Evolutionary conservation across 2,329 filamentous ascomycete genomes (phyloP), one percentile per base, ranked within the genome.

Genomic region (Fusarium odoratissimum): DNA sequence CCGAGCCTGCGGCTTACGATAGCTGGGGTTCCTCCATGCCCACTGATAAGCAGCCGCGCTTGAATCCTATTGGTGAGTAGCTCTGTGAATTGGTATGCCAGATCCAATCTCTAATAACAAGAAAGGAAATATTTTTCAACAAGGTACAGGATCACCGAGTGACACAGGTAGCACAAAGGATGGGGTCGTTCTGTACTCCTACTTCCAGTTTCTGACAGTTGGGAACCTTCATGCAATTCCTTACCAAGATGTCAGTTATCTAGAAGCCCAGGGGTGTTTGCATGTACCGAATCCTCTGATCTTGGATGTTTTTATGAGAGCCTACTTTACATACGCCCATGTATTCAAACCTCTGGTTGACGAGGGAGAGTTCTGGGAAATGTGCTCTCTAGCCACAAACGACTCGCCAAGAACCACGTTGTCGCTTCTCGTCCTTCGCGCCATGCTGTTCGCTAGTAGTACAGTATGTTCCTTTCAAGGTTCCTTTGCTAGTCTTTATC

Each of bases 341-440:
- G 14, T 38, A 25, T 61, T 45, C 3, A 31, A 56, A 3, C 58
- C 58, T 23, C 16, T 61, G 1, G 25, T 56, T 3, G 58, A 61
- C 12, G 48, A 61, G 49, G 48, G 58, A 30, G 49, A 61, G 13
- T 56, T 61, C 14, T 61, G 40, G 58, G 23, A 45, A 16, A 61
- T 61, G 31, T 25, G 31, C 14, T 61, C 45, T 28, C 13, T 16
- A 13, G 19, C 31, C 37, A 5, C 45, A 28, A 21, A 5, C 31
- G 23, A 19, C 6, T 19, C 21, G 6, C 16, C 9, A 2, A 19
- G 0, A 1, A 5, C 2, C 8, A 31, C 6, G 0, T 45, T 33
- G 12, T 61, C 58, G 3, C 58, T 61, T 23, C 13, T 61, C 5
- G 48, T 61, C 5, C 25, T 61, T 13, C 25, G 25, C 1, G 48